Base-by-base conservation (phyloP, 169 alveolate genomes). In the Besnoitia besnoiti region DNA sequence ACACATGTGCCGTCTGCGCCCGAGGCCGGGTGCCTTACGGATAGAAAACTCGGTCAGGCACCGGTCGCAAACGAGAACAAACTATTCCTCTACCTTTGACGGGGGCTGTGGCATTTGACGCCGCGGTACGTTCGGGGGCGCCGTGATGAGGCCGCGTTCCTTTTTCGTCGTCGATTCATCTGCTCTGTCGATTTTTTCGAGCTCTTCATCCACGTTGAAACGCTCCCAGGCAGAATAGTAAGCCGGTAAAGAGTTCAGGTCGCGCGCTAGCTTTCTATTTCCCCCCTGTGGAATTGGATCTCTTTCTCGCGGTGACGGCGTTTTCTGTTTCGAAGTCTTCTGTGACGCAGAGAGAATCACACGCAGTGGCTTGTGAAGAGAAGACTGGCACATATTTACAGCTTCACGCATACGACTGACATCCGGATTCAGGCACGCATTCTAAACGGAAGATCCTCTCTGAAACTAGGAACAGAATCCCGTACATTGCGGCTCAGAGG, bases 211-310 rank as follows among this genome's bases (percentile, higher is more conserved):
- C 24, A 77, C 87, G n/a, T 46, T 40, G 87, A 77, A 77, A 16
- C 59, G 50, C 5, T 77, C 87, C 87, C 87, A 77, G n/a, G 87
- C 87, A 37, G 87, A 21, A 30, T 77, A 77, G 59, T 77, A 77
- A 33, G 87, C 50, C 19, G 87, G 61, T 30, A 77, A 40, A 19
- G 61, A 30, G 87, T 77, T 77, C 39, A 19, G 42, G 40, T 77
- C 87, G 37, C 87, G 87, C 24, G 87, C 87, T 59, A 77, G 87
- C 61, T 37, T 44, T 37, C 40, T 30, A 16, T 46, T 77, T 21
- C 59, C n/a, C 40, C 40, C 59, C 8, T 14, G 73, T 33, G 73
- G 73, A 55, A 0, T 21, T 14, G 73, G 27, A 55, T 5, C 35
- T 33, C 27, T 50, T 50, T 50, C 5, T 33, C 27, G 73, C 73